phyloP scores from a whole-genome alignment of 2,329 filamentous ascomycete species.

The Cercospora sesami region DNA sequence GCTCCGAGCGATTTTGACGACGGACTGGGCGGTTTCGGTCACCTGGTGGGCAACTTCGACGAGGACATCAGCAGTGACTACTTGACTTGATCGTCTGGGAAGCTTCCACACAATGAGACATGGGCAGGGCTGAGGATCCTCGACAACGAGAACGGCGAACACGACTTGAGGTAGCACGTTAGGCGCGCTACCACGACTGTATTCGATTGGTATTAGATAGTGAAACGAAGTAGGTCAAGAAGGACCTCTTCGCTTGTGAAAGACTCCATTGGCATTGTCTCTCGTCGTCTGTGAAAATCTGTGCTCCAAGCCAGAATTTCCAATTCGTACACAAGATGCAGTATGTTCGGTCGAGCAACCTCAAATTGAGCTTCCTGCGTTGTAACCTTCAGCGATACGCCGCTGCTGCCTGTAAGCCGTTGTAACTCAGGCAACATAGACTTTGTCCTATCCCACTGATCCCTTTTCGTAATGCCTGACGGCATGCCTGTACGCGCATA shows the following conservation, averaged over 20 bases:
- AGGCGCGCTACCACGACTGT: neutral
- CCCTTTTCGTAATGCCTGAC: neutral
- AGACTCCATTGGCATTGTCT: neutral
- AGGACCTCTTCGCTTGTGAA: neutral
- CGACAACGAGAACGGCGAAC: neutral
- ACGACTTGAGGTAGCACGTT: neutral
- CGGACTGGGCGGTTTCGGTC: constrained; percentile 5
- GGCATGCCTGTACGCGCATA: constrained; percentile 5
- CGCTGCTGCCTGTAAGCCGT: neutral
- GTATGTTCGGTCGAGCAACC: neutral
- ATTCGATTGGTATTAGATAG: neutral
- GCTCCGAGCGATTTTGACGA: constrained; percentile 11
- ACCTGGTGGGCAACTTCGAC: constrained; percentile 3
- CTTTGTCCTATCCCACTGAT: neutral
- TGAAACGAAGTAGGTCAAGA: neutral
- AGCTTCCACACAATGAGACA: neutral
- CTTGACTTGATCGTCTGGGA: neutral
- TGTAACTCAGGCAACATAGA: neutral
- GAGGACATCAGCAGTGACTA: constrained; percentile 7
- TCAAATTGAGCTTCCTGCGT: neutral
- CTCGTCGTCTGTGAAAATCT: neutral
- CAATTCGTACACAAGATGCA: neutral
- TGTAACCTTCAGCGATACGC: neutral
- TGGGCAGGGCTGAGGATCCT: neutral
- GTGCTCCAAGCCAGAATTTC: neutral